Conservation (phyloP, 768 basidiomycete genomes). For the Lentinula boryana region DNA sequence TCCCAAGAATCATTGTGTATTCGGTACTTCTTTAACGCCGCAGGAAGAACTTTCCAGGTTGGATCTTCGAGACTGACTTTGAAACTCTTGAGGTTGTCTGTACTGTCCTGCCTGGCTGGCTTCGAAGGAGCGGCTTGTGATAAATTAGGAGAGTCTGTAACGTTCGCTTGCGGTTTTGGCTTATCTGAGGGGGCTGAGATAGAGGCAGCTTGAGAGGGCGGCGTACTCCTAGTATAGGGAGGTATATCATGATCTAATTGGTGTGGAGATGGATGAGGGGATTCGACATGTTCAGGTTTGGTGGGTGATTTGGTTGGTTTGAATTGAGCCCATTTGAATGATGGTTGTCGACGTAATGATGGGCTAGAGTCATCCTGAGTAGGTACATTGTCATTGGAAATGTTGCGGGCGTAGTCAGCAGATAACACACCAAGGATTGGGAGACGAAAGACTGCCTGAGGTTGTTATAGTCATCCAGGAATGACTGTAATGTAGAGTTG, state of each 20-base stretch:
- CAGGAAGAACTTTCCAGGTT: slow-evolving; percentile 97
- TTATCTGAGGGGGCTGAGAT: slow-evolving; percentile 22
- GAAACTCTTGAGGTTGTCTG: slow-evolving; percentile 85
- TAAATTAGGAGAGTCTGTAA: slow-evolving; percentile 26
- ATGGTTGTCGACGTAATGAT: slow-evolving; percentile 59
- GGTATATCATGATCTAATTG: slow-evolving; percentile 65
- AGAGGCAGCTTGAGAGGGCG: slow-evolving; percentile 12
- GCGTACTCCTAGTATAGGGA: slow-evolving; percentile 27
- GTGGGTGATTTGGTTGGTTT: slow-evolving; percentile 79
- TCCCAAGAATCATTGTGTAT: slow-evolving; percentile 99
- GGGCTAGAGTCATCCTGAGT: slow-evolving; percentile 35
- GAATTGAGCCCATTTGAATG: slow-evolving; percentile 87
- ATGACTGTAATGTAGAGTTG: slow-evolving; percentile 51
- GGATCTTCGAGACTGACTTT: slow-evolving; percentile 97
- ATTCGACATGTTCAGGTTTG: slow-evolving; percentile 60
- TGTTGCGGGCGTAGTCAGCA: slow-evolving; percentile 9
- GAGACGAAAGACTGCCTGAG: slow-evolving; percentile 34
- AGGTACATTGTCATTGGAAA: background rate
- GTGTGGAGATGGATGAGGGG: slow-evolving; percentile 76
- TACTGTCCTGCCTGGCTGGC: slow-evolving; percentile 56
- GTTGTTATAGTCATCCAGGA: slow-evolving; percentile 60
- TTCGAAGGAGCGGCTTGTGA: slow-evolving; percentile 29
- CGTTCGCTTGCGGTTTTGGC: slow-evolving; percentile 24
- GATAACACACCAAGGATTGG: slow-evolving; percentile 10
- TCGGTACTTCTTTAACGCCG: slow-evolving; percentile 97